A percentile compares a stretch with the other conserved stretches of the same genome.
These are phyloP conservation scores for Vanderwaltozyma tropicalis DNA, from an alignment of 805 yeast genomes.

Conservation along the genomic window DNA sequence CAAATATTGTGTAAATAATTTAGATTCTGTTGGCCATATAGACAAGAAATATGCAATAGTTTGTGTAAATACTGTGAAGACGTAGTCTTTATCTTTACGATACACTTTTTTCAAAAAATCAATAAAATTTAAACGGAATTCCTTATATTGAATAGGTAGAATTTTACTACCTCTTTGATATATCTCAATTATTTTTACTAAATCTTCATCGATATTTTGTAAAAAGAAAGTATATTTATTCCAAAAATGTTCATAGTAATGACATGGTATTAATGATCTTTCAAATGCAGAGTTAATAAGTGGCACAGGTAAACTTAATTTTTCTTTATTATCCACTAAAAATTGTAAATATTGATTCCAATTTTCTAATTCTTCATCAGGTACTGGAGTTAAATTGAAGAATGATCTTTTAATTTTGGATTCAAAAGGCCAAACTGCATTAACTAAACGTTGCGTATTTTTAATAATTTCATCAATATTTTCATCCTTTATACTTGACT, in stretches of 20 bases:
- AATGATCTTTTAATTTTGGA: slow-evolving; percentile 45
- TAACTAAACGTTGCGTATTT: slow-evolving; percentile 42
- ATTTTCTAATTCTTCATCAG: slow-evolving; percentile 33
- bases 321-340: slow-evolving; percentile 33
- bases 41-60: slow-evolving; percentile 7
- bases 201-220: background rate
- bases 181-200: slow-evolving; percentile 30
- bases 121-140: slow-evolving; percentile 13
- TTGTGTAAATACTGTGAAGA: slow-evolving; percentile 8
- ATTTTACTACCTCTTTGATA: slow-evolving; percentile 43
- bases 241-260: slow-evolving; percentile 57
- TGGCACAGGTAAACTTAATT: slow-evolving; percentile 16
- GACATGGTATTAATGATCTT: slow-evolving; percentile 62
- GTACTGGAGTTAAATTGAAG: slow-evolving; percentile 42
- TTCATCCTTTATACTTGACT: slow-evolving; percentile 33
- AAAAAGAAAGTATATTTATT: slow-evolving; percentile 49
- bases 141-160: slow-evolving; percentile 26
- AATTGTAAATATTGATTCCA: slow-evolving; percentile 60
- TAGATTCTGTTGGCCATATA: slow-evolving; percentile 12
- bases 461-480: slow-evolving; percentile 36
- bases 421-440: slow-evolving; percentile 64
- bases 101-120: slow-evolving; percentile 11
- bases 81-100: slow-evolving; percentile 4
- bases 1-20: slow-evolving; percentile 14
- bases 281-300: slow-evolving; percentile 48